Conservation (phyloP, 495 filamentous ascomycete species). For the Cenococcum geophilum region DNA sequence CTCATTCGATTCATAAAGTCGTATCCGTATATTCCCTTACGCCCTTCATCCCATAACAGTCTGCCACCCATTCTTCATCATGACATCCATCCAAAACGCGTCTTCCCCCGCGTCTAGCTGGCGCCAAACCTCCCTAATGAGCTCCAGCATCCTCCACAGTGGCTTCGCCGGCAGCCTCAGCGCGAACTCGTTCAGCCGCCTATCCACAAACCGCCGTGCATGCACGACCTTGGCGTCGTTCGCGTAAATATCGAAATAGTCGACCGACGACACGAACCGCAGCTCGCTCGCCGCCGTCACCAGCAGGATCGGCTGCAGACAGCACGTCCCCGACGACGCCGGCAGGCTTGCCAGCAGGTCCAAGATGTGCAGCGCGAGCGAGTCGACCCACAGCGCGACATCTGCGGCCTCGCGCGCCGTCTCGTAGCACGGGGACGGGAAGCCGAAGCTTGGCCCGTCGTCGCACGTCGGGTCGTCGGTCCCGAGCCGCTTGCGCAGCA, state of each 20-base stretch:
- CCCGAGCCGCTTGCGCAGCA: slow-evolving; percentile 43
- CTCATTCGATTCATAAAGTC: too few species aligned
- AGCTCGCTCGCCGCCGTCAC: slow-evolving; percentile 49
- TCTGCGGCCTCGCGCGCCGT: slow-evolving; percentile 24
- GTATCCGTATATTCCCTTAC: too few species aligned
- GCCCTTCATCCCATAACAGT: slow-evolving; percentile 49
- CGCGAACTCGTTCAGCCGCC: slow-evolving; percentile 44
- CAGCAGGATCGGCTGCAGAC: slow-evolving; percentile 50
- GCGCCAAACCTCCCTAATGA: slow-evolving; percentile 50
- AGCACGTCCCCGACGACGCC: slow-evolving; percentile 49
- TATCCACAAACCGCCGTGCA: slow-evolving; percentile 45
- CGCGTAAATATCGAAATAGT: slow-evolving; percentile 38
- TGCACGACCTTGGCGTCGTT: slow-evolving; percentile 46
- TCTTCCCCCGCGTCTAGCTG: slow-evolving; percentile 41
- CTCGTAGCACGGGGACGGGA: slow-evolving; percentile 20
- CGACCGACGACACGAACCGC: slow-evolving; percentile 34
- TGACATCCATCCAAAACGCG: slow-evolving; percentile 52
- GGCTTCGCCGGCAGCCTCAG: slow-evolving; percentile 51
- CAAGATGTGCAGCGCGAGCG: slow-evolving; percentile 50
- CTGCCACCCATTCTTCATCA: slow-evolving; percentile 53
- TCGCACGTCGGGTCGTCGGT: slow-evolving; percentile 25
- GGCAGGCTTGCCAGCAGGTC: slow-evolving; percentile 48
- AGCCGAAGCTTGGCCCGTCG: slow-evolving; percentile 18
- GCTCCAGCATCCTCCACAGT: slow-evolving; percentile 43
- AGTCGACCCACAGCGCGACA: slow-evolving; percentile 46